Percentiles rank a stretch among this genome's conserved stretches.
Conservation (phyloP, 768 basidiomycete species). For the Podaxis carcinomalis region DNA sequence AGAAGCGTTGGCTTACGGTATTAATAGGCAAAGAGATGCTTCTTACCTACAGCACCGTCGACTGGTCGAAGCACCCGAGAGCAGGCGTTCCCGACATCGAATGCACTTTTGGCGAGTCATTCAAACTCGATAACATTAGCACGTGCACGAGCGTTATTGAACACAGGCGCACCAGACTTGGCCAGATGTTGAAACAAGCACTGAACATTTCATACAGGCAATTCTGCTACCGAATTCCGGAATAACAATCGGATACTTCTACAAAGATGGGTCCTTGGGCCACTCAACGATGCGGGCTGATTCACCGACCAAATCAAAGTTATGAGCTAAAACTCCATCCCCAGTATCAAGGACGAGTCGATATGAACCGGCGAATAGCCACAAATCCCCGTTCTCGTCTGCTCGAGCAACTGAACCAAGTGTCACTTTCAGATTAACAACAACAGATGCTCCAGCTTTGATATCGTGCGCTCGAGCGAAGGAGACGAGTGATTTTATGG, state of each 20-base stretch:
- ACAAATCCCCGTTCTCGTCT: conserved; percentile 39
- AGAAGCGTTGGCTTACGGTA: background rate
- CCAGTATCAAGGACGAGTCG: conserved; percentile 38
- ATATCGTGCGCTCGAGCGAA: conserved; percentile 38
- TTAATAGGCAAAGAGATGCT: background rate
- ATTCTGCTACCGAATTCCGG: background rate
- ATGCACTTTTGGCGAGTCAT: no score
- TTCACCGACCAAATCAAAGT: conserved; percentile 40
- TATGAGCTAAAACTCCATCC: conserved; percentile 29
- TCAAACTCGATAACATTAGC: no score
- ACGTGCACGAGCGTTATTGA: no score
- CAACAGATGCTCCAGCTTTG: conserved; percentile 19
- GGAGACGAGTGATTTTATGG: conserved; percentile 47
- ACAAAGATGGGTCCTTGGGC: conserved; percentile 26
- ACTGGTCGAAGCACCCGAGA: background rate
- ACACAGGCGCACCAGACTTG: background rate
- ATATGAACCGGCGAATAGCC: conserved; percentile 43
- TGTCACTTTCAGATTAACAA: conserved; percentile 36
- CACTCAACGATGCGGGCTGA: conserved; percentile 35
- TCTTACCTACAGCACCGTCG: background rate
- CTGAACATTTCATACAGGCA: background rate
- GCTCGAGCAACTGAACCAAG: conserved; percentile 46
- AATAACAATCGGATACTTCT: background rate
- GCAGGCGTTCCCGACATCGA: no score
- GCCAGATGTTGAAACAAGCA: background rate